These are phyloP conservation scores for Periconia sp. DNA, from an alignment of 2,329 filamentous ascomycete species.

Conservation along the genomic window DNA sequence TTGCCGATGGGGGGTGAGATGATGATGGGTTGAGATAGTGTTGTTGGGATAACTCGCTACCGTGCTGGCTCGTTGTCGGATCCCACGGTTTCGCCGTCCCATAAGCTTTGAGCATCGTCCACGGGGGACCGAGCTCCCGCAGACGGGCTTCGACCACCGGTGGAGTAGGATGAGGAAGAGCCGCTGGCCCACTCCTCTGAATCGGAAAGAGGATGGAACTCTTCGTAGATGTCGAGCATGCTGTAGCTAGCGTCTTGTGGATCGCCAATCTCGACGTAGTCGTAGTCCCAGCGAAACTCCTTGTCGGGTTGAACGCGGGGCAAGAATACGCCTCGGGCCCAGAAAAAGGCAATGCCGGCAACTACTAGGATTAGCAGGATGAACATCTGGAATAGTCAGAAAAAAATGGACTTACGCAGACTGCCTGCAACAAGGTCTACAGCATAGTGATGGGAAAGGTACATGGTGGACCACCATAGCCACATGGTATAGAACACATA, in stretches of 20 bases:
- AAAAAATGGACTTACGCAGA: slow-evolving; percentile 50
- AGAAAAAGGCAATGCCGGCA: slow-evolving; percentile 78
- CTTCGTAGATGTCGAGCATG: slow-evolving; percentile 59
- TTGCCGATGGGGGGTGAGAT: slow-evolving; percentile 21
- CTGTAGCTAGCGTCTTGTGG: slow-evolving; percentile 54
- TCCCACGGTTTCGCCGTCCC: slow-evolving; percentile 60
- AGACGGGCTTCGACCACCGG: slow-evolving; percentile 62
- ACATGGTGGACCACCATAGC: slow-evolving; percentile 99
- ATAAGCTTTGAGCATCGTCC: slow-evolving; percentile 59
- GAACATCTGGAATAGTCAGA: background rate
- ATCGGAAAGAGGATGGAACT: slow-evolving; percentile 57
- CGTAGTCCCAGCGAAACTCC: slow-evolving; percentile 90
- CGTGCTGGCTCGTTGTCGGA: slow-evolving; percentile 44
- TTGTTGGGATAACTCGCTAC: slow-evolving; percentile 18
- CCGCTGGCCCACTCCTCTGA: slow-evolving; percentile 91
- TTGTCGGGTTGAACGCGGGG: slow-evolving; percentile 83
- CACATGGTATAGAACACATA: slow-evolving; percentile 85
- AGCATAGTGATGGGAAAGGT: slow-evolving; percentile 94
- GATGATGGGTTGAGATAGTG: slow-evolving; percentile 26
- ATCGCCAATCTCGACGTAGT: slow-evolving; percentile 86
- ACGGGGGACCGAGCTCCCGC: slow-evolving; percentile 50
- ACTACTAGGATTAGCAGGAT: slow-evolving; percentile 36
- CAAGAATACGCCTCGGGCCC: slow-evolving; percentile 76
- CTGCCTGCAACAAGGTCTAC: slow-evolving; percentile 88
- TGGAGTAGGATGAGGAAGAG: slow-evolving; percentile 75